Conservation (phyloP, 1,139 yeast species). For the Magnusiomyces sp. region DNA sequence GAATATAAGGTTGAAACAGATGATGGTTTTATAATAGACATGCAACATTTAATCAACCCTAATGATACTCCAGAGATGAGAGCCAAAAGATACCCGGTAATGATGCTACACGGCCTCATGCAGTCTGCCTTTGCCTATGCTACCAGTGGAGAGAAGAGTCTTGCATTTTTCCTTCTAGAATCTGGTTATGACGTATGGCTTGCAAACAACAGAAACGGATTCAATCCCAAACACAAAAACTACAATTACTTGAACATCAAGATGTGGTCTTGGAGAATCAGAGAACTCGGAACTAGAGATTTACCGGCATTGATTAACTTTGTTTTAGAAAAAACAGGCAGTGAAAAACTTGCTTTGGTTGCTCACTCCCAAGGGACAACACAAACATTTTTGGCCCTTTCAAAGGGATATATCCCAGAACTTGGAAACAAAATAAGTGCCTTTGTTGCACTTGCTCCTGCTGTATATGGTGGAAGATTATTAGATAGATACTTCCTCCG, state of each 20-base stretch:
- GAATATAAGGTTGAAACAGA: conserved; percentile 55
- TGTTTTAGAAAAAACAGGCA: conserved; percentile 40
- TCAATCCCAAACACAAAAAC: conserved; percentile 52
- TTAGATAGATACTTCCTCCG: conserved; percentile 48
- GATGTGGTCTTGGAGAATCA: conserved; percentile 72
- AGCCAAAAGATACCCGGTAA: conserved; percentile 43
- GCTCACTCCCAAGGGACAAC: conserved; percentile 95
- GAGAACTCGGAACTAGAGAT: conserved; percentile 71
- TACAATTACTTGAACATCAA: conserved; percentile 41
- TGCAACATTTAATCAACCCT: conserved; percentile 56
- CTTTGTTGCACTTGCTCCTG: conserved; percentile 80
- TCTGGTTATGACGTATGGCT: conserved; percentile 87
- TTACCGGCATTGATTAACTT: conserved; percentile 62
- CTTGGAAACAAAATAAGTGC: conserved; percentile 45
- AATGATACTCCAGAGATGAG: conserved; percentile 33
- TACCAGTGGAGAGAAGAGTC: conserved; percentile 65
- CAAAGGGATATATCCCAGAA: conserved; percentile 41
- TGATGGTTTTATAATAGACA: conserved; percentile 67
- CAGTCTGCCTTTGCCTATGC: conserved; percentile 82
- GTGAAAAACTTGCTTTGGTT: conserved; percentile 48
- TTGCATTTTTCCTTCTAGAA: conserved; percentile 54
- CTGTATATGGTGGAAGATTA: conserved; percentile 74
- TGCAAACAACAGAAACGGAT: conserved; percentile 87
- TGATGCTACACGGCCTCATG: conserved; percentile 76
- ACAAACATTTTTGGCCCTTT: conserved; percentile 58